Evolutionary conservation across 2,329 filamentous ascomycete species (phyloP).

Genomic region (Pseudogymnoascus sp.): DNA sequence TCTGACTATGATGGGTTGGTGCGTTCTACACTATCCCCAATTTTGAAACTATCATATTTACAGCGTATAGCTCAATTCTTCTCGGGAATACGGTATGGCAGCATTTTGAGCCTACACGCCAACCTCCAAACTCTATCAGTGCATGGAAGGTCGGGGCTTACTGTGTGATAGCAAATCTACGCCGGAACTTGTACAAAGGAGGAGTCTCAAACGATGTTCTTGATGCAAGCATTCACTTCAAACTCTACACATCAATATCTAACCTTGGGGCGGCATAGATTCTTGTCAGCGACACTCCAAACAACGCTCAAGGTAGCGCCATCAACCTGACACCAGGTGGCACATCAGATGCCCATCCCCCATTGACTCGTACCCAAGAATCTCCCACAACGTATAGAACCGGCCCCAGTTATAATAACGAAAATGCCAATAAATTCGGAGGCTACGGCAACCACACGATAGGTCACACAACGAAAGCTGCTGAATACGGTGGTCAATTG

Average conservation of each 20-base stretch:
- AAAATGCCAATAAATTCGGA: background rate
- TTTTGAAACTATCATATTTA: background rate
- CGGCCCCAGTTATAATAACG: background rate
- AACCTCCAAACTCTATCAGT: background rate
- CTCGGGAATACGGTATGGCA: slow-evolving; percentile 48
- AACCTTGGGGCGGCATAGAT: slow-evolving; percentile 18
- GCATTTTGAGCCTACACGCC: background rate
- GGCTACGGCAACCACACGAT: background rate
- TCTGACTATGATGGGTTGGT: slow-evolving; percentile 55
- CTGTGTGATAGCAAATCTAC: slow-evolving; percentile 29
- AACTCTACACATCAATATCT: slow-evolving; percentile 11
- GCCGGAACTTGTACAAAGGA: slow-evolving; percentile 41
- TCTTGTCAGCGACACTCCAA: slow-evolving; percentile 20
- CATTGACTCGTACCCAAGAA: slow-evolving; percentile 16
- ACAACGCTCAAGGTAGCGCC: slow-evolving; percentile 15
- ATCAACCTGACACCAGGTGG: slow-evolving; percentile 16
- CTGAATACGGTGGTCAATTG: background rate
- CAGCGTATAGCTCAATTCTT: slow-evolving; percentile 22
- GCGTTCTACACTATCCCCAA: background rate
- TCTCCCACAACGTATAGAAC: slow-evolving; percentile 21
- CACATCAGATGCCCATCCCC: slow-evolving; percentile 14
- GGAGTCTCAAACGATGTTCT: slow-evolving; percentile 42
- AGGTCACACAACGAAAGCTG: background rate
- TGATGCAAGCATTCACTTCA: slow-evolving; percentile 20
- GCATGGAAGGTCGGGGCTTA: background rate